These are phyloP conservation scores for Amesomyces nigricolor DNA, from an alignment of 2,329 filamentous ascomycete species.

Conservation along the genomic window DNA sequence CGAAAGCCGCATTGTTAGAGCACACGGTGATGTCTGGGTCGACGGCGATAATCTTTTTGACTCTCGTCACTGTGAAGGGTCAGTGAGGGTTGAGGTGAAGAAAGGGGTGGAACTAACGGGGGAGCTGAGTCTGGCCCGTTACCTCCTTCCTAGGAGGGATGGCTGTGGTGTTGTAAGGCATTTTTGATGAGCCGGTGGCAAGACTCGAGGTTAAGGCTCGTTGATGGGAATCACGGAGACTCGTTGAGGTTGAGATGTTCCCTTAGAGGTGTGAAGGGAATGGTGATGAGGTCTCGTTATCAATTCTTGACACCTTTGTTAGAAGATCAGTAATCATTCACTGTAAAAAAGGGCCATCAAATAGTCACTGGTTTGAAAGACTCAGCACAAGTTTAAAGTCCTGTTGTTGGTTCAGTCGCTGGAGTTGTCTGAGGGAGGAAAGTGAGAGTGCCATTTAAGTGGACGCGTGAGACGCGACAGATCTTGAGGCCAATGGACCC, in stretches of 20 bases:
- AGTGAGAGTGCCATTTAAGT: neutral
- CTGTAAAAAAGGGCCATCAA: too few species aligned
- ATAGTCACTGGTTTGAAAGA: too few species aligned
- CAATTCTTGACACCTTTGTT: too few species aligned
- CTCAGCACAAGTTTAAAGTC: too few species aligned
- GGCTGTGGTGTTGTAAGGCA: constrained; percentile 87
- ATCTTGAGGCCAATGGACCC: neutral
- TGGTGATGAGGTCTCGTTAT: neutral
- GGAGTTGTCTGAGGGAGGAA: neutral
- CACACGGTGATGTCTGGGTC: constrained; percentile 82
- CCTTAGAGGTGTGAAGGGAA: neutral
- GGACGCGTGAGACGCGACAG: constrained; percentile 21
- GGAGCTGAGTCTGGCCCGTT: constrained; percentile 78
- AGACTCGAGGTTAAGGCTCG: too few species aligned
- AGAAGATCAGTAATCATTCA: too few species aligned
- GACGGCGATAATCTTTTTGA: constrained; percentile 89
- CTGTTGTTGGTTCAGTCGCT: too few species aligned
- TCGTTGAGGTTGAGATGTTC: neutral
- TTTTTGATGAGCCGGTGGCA: constrained; percentile 35
- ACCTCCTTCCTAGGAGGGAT: constrained; percentile 76
- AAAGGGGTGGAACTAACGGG: constrained; percentile 57
- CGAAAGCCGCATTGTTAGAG: constrained; percentile 90
- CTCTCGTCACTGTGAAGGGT: constrained; percentile 65
- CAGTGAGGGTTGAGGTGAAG: constrained; percentile 10
- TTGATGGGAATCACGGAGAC: neutral